phyloP scores from a whole-genome alignment of 1,284 basidiomycete genomes.

The Cryptococcus jaspeensis region DNA sequence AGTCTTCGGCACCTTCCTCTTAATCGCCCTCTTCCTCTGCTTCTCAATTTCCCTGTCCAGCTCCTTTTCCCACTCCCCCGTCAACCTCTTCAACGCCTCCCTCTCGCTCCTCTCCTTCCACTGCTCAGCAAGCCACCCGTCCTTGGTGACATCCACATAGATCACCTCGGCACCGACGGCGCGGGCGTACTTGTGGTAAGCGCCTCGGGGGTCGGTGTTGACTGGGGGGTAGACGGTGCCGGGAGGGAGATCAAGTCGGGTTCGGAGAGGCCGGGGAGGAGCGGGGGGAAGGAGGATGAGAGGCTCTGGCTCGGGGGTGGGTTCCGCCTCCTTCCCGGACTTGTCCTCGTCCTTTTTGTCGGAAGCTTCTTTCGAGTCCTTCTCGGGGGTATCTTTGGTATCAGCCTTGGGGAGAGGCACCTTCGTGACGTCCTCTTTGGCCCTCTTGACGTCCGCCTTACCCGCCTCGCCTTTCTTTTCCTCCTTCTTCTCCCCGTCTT shows the following conservation, averaged over 20 bases:
- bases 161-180: conserved; percentile 23
- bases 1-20: conserved; percentile 22
- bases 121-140: conserved; percentile 39
- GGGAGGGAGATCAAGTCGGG: conserved; percentile 27
- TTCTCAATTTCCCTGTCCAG: conserved; percentile 21
- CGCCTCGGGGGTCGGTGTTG: conserved; percentile 35
- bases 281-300: conserved; percentile 27
- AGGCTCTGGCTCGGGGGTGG: conserved; percentile 21
- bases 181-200: conserved; percentile 38
- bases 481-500: neutral
- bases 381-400: neutral
- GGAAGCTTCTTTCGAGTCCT: neutral
- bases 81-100: conserved; percentile 33
- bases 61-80: conserved; percentile 26
- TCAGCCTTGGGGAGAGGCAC: neutral
- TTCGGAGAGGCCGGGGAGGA: conserved; percentile 22
- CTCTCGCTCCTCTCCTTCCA: conserved; percentile 33
- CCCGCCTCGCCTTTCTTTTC: neutral
- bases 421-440: neutral
- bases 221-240: conserved; percentile 32
- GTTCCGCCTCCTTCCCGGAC: conserved; percentile 8
- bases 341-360: conserved; percentile 1
- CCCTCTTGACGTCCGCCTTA: neutral
- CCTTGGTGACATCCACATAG: conserved; percentile 36
- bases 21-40: conserved; percentile 7